These are phyloP conservation scores for Aspergillus diversus DNA, from an alignment of 495 filamentous ascomycete species.

Conservation along the genomic window DNA sequence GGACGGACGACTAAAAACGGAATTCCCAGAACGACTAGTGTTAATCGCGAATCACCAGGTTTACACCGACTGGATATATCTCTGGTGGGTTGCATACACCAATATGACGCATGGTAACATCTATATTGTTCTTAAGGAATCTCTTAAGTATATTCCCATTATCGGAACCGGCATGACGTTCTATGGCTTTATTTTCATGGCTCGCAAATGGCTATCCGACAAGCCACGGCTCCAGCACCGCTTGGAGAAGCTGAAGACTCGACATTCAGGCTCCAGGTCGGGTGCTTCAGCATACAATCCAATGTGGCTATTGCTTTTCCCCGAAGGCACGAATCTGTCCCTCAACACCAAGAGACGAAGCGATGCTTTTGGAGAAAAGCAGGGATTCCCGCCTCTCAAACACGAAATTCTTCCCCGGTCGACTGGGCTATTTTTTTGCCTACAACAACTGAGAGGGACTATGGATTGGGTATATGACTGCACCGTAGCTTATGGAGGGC, in stretches of 20 bases:
- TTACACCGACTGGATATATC: constrained; percentile 73
- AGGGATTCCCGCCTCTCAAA: constrained; percentile 51
- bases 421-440: constrained; percentile 65
- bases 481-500: constrained; percentile 69
- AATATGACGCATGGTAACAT: constrained; percentile 67
- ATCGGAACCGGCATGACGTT: constrained; percentile 70
- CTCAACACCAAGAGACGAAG: constrained; percentile 60
- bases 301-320: constrained; percentile 74
- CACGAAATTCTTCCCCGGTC: constrained; percentile 65
- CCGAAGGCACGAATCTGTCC: constrained; percentile 69
- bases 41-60: constrained; percentile 72
- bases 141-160: constrained; percentile 65
- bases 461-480: constrained; percentile 72
- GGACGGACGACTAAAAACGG: constrained; percentile 58
- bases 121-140: constrained; percentile 72
- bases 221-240: constrained; percentile 62
- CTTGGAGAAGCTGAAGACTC: constrained; percentile 59
- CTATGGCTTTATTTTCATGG: constrained; percentile 72
- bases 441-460: constrained; percentile 62
- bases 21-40: constrained; percentile 64
- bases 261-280: constrained; percentile 53
- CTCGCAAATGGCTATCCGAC: constrained; percentile 67
- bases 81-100: constrained; percentile 72
- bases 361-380: constrained; percentile 59
- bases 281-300: constrained; percentile 57